Percentiles rank a stretch among this genome's conserved stretches.
Evolutionary conservation across 768 basidiomycete genomes (phyloP).

Genomic region (Panaeolus cyanescens): DNA sequence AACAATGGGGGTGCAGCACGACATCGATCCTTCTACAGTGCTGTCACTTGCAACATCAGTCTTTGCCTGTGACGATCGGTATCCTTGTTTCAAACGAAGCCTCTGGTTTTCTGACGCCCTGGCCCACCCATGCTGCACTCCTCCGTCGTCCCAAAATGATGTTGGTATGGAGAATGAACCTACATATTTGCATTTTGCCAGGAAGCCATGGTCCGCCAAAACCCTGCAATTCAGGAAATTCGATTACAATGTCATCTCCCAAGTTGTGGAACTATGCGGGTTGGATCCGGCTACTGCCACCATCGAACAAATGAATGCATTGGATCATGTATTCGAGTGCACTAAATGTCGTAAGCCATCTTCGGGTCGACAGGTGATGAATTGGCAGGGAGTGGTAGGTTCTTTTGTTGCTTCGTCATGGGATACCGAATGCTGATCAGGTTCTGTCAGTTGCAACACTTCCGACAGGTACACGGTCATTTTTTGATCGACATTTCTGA

Average conservation of each 20-base stretch:
- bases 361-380: conserved; percentile 13
- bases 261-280: conserved; percentile 1
- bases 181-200: not conserved
- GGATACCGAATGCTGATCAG: not conserved
- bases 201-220: not conserved
- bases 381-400: conserved; percentile 15
- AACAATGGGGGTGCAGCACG: not conserved
- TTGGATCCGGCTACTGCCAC: conserved; percentile 3
- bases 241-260: not conserved
- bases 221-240: not conserved
- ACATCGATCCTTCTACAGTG: not conserved
- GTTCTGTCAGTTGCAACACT: not conserved
- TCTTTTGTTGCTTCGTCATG: not conserved
- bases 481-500: not conserved
- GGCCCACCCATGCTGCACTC: not conserved
- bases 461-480: not conserved
- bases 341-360: conserved; percentile 7
- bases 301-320: conserved; percentile 3
- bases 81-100: not conserved
- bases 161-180: not conserved
- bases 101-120: not conserved
- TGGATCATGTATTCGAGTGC: conserved; percentile 17
- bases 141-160: not conserved
- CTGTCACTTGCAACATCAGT: not conserved
- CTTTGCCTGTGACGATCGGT: not conserved